A percentile compares a stretch with the other conserved stretches of the same genome.
phyloP scores from a whole-genome alignment of 164 flowering plant genomes.

The Paratinospora sagittata region DNA sequence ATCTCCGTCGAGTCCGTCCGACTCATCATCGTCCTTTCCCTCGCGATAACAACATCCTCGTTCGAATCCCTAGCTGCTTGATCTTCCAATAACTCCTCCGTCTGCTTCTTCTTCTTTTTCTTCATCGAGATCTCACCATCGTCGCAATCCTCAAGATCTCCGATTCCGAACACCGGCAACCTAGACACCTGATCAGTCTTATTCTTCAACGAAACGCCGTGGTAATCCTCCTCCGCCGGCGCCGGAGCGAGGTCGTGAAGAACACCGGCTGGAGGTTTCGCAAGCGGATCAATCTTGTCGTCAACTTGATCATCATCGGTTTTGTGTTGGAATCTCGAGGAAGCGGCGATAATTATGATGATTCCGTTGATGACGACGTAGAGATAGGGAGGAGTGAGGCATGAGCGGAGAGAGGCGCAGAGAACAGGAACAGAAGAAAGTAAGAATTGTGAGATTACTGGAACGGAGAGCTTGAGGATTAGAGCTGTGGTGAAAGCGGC shows the following conservation, averaged over 20 bases:
- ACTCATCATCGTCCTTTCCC: constrained; percentile 16
- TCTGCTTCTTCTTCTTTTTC: background rate
- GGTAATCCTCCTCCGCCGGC: no score
- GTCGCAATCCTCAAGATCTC: background rate
- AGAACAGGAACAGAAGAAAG: constrained; percentile 38
- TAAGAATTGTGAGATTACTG: constrained; percentile 29
- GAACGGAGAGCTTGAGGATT: no score
- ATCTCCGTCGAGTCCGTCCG: constrained; percentile 31
- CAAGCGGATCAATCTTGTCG: background rate
- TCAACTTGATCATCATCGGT: background rate
- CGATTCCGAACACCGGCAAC: no score
- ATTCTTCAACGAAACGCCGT: background rate
- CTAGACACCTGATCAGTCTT: background rate
- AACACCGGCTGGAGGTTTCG: background rate
- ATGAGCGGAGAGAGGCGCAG: constrained; percentile 37
- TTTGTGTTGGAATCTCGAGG: constrained; percentile 44
- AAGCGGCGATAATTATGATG: constrained; percentile 76
- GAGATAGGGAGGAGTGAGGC: constrained; percentile 72
- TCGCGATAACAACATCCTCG: constrained; percentile 31
- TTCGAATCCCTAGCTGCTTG: no score
- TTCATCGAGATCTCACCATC: background rate
- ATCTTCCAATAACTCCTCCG: no score
- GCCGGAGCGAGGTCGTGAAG: background rate
- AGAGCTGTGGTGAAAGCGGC: constrained; percentile 38
- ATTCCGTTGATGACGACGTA: constrained; percentile 72